Conservation (phyloP, 768 basidiomycete genomes). For the Boletus pseudopeckii region DNA sequence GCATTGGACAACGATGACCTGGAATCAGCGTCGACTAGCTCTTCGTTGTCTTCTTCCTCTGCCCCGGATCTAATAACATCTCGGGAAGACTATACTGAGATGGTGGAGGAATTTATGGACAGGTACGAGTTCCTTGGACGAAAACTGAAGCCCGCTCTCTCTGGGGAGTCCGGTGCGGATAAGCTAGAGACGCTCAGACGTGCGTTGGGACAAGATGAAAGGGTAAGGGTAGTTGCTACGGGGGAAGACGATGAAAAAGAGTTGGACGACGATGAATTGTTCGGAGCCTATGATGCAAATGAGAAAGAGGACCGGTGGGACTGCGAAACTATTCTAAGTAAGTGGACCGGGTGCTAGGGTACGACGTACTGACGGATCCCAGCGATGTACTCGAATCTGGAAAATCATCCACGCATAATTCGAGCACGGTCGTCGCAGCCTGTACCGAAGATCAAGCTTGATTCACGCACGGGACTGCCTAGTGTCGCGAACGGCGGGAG, state of each 20-base stretch:
- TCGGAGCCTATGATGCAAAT: constrained; percentile 34
- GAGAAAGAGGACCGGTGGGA: constrained; percentile 86
- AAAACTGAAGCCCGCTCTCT: constrained; percentile 74
- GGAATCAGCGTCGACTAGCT: constrained; percentile 37
- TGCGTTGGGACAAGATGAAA: constrained; percentile 69
- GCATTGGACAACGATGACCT: constrained; percentile 48
- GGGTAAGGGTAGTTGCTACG: constrained; percentile 44
- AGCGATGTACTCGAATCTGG: constrained; percentile 97
- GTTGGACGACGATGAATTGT: constrained; percentile 42
- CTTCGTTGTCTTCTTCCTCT: constrained; percentile 48
- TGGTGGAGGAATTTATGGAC: constrained; percentile 92
- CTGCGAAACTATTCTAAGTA: constrained; percentile 92
- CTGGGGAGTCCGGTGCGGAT: constrained; percentile 67
- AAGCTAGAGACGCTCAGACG: constrained; percentile 79
- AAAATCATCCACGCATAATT: constrained; percentile 93
- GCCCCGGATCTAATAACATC: constrained; percentile 75
- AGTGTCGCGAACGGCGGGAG: constrained; percentile 35
- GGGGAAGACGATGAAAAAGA: constrained; percentile 47
- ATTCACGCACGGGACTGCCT: constrained; percentile 78
- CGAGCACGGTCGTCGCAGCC: constrained; percentile 54
- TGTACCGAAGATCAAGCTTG: constrained; percentile 63
- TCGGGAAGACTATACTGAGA: constrained; percentile 83
- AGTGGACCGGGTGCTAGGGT: constrained; percentile 28
- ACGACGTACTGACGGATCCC: constrained; percentile 11
- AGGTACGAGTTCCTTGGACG: constrained; percentile 90